A percentile compares a stretch with the other conserved stretches of the same genome.
Evolutionary conservation across 805 yeast genomes (phyloP).

Genomic region (Yarrowia sp.): DNA sequence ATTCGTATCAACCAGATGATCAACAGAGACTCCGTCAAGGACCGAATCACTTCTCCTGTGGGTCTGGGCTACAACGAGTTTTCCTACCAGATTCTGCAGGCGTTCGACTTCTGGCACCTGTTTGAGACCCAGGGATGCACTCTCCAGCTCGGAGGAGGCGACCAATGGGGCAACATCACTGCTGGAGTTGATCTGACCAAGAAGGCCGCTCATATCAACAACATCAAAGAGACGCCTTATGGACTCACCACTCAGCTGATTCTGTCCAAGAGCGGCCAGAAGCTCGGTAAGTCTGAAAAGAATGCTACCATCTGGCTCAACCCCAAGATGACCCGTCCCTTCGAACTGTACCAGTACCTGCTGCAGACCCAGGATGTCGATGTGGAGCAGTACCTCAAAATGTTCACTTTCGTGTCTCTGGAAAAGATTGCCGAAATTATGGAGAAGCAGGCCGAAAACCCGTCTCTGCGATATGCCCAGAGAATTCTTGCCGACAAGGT

Average conservation of each 20-base stretch:
- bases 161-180: slow-evolving; percentile 97
- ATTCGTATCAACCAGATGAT: slow-evolving; percentile 88
- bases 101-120: slow-evolving; percentile 89
- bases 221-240: slow-evolving; percentile 53
- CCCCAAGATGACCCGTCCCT: slow-evolving; percentile 74
- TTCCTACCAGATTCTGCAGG: slow-evolving; percentile 90
- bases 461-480: slow-evolving; percentile 77
- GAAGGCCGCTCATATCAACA: slow-evolving; percentile 41
- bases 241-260: slow-evolving; percentile 91
- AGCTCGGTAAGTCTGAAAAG: slow-evolving; percentile 97
- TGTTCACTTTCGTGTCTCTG: slow-evolving; percentile 80
- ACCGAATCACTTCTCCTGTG: slow-evolving; percentile 67
- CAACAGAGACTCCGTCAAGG: slow-evolving; percentile 84
- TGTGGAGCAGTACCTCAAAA: slow-evolving; percentile 69
- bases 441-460: slow-evolving; percentile 60
- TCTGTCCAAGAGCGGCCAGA: slow-evolving; percentile 87
- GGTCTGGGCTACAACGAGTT: slow-evolving; percentile 96
- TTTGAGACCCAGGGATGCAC: slow-evolving; percentile 64
- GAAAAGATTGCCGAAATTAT: slow-evolving; percentile 63
- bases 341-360: slow-evolving; percentile 84
- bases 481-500: slow-evolving; percentile 80
- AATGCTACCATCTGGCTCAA: slow-evolving; percentile 87
- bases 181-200: slow-evolving; percentile 82
- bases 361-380: slow-evolving; percentile 80
- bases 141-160: slow-evolving; percentile 92